Evolutionary conservation across 2,329 filamentous ascomycete species (phyloP).

Genomic region (Lojkania enalia): DNA sequence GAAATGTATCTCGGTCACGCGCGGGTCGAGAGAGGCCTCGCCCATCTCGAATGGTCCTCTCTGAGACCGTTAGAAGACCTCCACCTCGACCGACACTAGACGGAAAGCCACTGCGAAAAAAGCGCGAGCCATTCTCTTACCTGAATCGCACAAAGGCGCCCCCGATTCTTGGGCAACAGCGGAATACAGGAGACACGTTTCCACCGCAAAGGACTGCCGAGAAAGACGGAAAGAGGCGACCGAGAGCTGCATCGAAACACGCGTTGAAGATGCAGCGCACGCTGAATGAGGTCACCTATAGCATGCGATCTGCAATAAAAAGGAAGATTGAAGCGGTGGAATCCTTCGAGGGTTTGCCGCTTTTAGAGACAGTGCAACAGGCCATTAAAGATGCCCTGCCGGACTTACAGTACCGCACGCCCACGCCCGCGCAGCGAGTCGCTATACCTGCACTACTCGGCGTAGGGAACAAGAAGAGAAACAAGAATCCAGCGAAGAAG

Average conservation of each 20-base stretch:
- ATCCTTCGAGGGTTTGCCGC: constrained; percentile 77
- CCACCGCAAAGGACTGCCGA: constrained; percentile 5
- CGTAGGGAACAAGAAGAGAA: constrained; percentile 46
- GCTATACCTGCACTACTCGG: constrained; percentile 82
- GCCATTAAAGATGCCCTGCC: constrained; percentile 78
- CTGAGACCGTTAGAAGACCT: constrained; percentile 40
- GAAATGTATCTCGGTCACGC: not conserved
- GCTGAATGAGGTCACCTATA: constrained; percentile 76
- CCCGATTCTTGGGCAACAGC: constrained; percentile 22
- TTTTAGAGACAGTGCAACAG: constrained; percentile 71
- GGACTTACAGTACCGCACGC: constrained; percentile 72
- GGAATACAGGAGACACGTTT: constrained; percentile 10
- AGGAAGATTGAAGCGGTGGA: constrained; percentile 66
- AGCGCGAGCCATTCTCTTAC: constrained; percentile 36
- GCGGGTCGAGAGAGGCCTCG: constrained; percentile 38
- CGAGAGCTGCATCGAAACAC: constrained; percentile 63
- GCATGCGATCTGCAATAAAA: constrained; percentile 65
- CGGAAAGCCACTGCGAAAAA: constrained; percentile 24
- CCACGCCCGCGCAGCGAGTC: constrained; percentile 86
- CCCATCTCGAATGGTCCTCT: constrained; percentile 56
- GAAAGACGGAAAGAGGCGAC: constrained; percentile 27
- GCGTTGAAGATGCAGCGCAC: constrained; percentile 93
- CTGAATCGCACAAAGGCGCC: constrained; percentile 40
- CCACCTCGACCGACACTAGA: constrained; percentile 17
- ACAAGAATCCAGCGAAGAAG: constrained; percentile 30